These are phyloP conservation scores for Verticillium nonalfalfae DNA, from an alignment of 2,329 filamentous ascomycete genomes.

Conservation along the genomic window DNA sequence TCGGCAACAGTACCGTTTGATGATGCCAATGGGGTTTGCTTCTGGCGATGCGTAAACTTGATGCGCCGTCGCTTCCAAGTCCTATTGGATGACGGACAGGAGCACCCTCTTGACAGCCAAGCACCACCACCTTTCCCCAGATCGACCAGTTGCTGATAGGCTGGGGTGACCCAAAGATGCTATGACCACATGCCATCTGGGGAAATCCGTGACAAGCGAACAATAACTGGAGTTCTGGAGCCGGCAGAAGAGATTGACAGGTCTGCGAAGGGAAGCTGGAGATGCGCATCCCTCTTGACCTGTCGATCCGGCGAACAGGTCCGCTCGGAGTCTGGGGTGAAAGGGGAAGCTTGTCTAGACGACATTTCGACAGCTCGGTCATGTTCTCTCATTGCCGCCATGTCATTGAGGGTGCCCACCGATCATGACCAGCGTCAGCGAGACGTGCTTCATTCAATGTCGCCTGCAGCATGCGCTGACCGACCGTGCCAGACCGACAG, in stretches of 20 bases:
- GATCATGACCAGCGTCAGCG: background rate
- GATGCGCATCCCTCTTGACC: constrained; percentile 5
- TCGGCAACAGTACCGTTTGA: background rate
- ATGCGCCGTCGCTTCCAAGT: background rate
- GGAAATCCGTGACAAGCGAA: constrained; percentile 1
- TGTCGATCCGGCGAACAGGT: constrained; percentile 1
- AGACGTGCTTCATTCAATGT: background rate
- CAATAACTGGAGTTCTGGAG: background rate
- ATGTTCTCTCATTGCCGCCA: background rate
- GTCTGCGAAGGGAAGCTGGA: constrained; percentile 3
- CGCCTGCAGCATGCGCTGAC: background rate
- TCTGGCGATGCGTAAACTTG: background rate
- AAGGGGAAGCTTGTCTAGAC: background rate
- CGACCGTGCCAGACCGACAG: background rate
- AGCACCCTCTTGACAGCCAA: background rate
- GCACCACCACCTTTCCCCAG: background rate
- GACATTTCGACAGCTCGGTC: background rate
- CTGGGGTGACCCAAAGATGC: constrained; percentile 6
- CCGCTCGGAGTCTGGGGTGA: background rate
- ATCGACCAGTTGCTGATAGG: background rate
- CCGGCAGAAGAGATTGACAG: background rate
- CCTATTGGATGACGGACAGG: background rate
- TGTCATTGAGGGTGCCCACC: background rate
- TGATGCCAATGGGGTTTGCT: background rate
- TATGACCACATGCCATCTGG: constrained; percentile 10